Percentiles rank a stretch among this genome's conserved stretches.
These are phyloP conservation scores for Sporisorium iseilematis-ciliati DNA, from an alignment of 1,284 basidiomycete genomes.

Conservation along the genomic window DNA sequence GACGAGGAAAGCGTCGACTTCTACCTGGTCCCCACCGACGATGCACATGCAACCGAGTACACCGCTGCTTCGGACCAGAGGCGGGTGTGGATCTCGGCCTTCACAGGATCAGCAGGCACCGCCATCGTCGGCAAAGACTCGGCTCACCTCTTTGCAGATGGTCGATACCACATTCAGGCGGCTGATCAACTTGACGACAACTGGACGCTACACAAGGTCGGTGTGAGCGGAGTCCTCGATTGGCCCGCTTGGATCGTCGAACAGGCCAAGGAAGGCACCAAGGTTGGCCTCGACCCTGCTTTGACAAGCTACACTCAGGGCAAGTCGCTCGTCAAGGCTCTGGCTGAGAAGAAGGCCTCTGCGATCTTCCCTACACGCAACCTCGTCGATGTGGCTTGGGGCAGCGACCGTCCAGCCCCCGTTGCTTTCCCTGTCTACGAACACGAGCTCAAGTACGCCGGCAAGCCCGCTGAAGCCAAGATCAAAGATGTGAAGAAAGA, in stretches of 20 bases:
- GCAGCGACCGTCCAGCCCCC: slow-evolving; percentile 76
- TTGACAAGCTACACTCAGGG: slow-evolving; percentile 82
- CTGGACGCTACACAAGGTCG: slow-evolving; percentile 82
- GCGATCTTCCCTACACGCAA: slow-evolving; percentile 76
- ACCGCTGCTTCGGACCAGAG: slow-evolving; percentile 84
- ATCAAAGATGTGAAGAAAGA: slow-evolving; percentile 61
- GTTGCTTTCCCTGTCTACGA: slow-evolving; percentile 79
- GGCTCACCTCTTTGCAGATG: slow-evolving; percentile 80
- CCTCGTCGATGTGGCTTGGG: slow-evolving; percentile 86
- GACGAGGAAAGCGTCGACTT: slow-evolving; percentile 47
- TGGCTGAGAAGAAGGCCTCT: slow-evolving; percentile 65
- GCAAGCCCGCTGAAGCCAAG: slow-evolving; percentile 71
- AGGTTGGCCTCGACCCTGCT: slow-evolving; percentile 88
- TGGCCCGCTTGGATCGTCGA: slow-evolving; percentile 72
- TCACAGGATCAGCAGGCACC: slow-evolving; percentile 85
- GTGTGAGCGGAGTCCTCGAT: slow-evolving; percentile 68
- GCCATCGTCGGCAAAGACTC: slow-evolving; percentile 78
- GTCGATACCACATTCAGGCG: slow-evolving; percentile 90
- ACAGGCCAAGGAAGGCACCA: slow-evolving; percentile 72
- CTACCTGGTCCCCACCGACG: slow-evolving; percentile 80
- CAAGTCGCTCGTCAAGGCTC: slow-evolving; percentile 25
- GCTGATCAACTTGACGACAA: slow-evolving; percentile 80
- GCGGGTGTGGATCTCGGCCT: slow-evolving; percentile 84
- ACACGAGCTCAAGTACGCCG: slow-evolving; percentile 81
- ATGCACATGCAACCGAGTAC: slow-evolving; percentile 90